Evolutionary conservation across 2,329 filamentous ascomycete species (phyloP).

Genomic region (Sporothrix schenckii): DNA sequence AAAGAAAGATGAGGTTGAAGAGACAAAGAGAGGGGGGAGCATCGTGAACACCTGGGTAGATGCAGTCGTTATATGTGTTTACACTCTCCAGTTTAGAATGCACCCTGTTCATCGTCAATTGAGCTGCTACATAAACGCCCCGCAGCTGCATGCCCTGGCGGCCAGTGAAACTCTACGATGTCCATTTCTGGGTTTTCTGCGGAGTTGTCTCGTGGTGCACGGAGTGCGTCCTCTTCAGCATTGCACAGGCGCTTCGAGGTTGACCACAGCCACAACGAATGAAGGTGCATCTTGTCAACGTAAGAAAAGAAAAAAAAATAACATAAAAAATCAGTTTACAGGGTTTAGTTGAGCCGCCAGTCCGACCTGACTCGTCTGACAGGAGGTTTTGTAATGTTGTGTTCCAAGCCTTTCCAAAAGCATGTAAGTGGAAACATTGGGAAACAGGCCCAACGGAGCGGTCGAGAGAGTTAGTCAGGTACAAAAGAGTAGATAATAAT

Average conservation of each 20-base stretch:
- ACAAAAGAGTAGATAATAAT: neutral
- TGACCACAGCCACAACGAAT: neutral
- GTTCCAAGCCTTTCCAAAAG: slow-evolving; percentile 29
- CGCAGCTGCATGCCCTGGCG: neutral
- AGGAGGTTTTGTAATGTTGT: slow-evolving; percentile 15
- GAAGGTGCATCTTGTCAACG: neutral
- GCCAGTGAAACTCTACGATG: slow-evolving; percentile 18
- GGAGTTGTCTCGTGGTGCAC: neutral
- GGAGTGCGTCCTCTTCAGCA: neutral
- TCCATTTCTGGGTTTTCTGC: slow-evolving; percentile 10
- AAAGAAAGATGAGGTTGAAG: slow-evolving; percentile 34
- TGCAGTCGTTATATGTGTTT: slow-evolving; percentile 14
- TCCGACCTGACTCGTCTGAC: neutral
- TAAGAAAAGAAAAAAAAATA: too few relatives aligned
- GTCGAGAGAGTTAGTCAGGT: neutral
- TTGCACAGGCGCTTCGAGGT: slow-evolving; percentile 23
- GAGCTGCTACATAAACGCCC: slow-evolving; percentile 3
- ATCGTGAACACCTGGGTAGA: slow-evolving; percentile 14
- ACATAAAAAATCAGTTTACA: slow-evolving; percentile 29
- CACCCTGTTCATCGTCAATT: neutral
- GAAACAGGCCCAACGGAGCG: neutral
- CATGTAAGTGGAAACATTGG: slow-evolving; percentile 28
- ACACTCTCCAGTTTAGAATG: neutral
- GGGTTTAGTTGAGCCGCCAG: neutral
- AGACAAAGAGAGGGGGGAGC: neutral